Evolutionary conservation across 2,329 filamentous ascomycete genomes (phyloP), one percentile per base, ranked within the genome.

Genomic region (Tolypocladium nubicola): DNA sequence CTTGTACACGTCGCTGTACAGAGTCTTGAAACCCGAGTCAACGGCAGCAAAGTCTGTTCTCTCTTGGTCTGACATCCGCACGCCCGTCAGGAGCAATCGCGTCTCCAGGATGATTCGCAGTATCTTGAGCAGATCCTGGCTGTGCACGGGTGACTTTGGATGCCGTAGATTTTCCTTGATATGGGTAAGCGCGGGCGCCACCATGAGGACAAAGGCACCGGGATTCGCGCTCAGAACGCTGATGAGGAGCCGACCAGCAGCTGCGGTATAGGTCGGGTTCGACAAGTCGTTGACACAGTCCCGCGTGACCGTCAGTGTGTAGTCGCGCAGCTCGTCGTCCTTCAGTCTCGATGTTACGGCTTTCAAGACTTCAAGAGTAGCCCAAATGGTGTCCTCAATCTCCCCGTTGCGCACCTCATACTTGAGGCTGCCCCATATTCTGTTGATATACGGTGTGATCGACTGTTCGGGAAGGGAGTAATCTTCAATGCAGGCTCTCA

Each of bases 361-460:
- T 39, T 76, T 75, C 55, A 85, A 75, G 4, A 81, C 79, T 52
- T 78, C 77, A 19, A 84, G 68, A 1, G 81, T 83, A 3, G 77
- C 77, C 64, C 81, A 78, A 16, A 84, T 79, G 1, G 76, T 77
- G 60, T 84, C 82, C 59, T 79, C 76, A 10, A 81, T 75, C 59
- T 85, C 82, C 14, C 82, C 82, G 56, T 84, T 83, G 39, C 82
- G 78, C 14, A 84, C 82, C 61, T 85, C 82, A 59, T 83, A 84
- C 64, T 84, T 85, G 52, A 85, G 76, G n/a, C 80, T 81, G 37
- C 74, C 73, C 82, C 82, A 85, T 52, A 83, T 76, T 50, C 77
- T 74, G 54, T 76, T 72, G 21, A 75, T 70, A 53, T 79, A 76
- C 0, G 81, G 80, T 1, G 71, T 71, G 16, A 84, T 65, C 10